Percentiles rank a stretch among this genome's conserved stretches.
Conservation (phyloP, 441 rosid genomes). For the Erodium trifolium region DNA sequence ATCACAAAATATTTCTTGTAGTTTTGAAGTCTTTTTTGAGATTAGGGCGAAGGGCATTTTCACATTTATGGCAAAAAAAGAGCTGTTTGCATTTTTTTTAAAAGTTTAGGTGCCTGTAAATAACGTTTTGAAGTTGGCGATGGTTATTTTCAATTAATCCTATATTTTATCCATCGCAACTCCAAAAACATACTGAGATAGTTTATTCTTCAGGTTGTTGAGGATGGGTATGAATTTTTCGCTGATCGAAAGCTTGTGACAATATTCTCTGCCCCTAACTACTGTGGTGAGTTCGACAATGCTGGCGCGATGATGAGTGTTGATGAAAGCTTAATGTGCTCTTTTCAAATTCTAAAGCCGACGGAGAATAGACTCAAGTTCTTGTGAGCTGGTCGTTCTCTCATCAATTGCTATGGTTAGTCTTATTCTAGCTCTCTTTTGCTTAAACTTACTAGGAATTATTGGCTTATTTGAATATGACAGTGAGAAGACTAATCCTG, state of each 20-base stretch:
- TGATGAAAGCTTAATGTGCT: constrained; percentile 54
- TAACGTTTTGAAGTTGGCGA: too few relatives aligned
- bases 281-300: too few relatives aligned
- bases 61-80: too few relatives aligned
- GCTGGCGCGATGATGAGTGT: too few relatives aligned
- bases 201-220: constrained; percentile 44
- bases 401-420: constrained; percentile 20
- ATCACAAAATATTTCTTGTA: too few relatives aligned
- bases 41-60: too few relatives aligned
- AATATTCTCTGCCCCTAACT: too few relatives aligned
- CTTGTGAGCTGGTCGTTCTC: constrained; percentile 23
- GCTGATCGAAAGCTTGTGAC: constrained; percentile 61
- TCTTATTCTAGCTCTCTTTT: not conserved
- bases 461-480: too few relatives aligned
- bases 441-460: not conserved
- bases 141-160: too few relatives aligned
- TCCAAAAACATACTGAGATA: constrained; percentile 12
- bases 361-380: constrained; percentile 34
- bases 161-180: not conserved
- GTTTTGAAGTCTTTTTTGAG: too few relatives aligned
- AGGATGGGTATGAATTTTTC: constrained; percentile 69
- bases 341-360: constrained; percentile 66
- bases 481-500: not conserved
- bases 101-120: too few relatives aligned
- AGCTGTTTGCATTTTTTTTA: too few relatives aligned